Base-by-base conservation (phyloP, 495 filamentous ascomycete genomes). In the Choiromyces venosus region DNA sequence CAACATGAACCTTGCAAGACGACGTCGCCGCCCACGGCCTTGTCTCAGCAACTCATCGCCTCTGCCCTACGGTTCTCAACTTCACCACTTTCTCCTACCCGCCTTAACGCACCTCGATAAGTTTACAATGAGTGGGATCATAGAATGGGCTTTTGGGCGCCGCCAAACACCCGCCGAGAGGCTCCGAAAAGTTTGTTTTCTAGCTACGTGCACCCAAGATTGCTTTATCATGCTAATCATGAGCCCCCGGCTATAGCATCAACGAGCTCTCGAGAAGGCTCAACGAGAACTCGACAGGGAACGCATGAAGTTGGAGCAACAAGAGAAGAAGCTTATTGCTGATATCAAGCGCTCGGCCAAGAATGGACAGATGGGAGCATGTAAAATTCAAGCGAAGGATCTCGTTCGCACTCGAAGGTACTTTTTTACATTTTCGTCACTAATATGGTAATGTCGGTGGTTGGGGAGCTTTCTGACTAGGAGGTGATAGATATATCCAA, bases 121-220 rank as follows among this genome's bases (percentile, higher is more conserved):
- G 65, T 10, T 35, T 39, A 46, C 67, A 40, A 80, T 80, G 78
- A 80, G 78, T 56, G 78, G 78, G 40, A 76, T 97, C 84, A 86
- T 98, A 70, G 94, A 97, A 88, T 97, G 94, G 94, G 95, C 95
- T 39, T 97, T 98, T 83, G 94, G 94, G 75, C 96, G 96, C 87
- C 93, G 94, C 83, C 96, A 98, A 89, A 98, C 94, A 82, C 94
- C 95, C 10, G 92, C 92, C 19, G 94, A 98, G 86, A 91, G 95
- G 79, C 87, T 98, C 81, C 91, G 95, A 83, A 98, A 97, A 83
- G 79, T 80, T 64, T 37, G 46, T 69, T 21, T 35, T 33, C 18
- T 66, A 19, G 29, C 36, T 36, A 67, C 71, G 2, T 61, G 44
- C 56, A 3, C 25, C 39, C 12, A 44, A 39, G n/a, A 69, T 61